Evolutionary conservation across 169 alveolate species (phyloP).

Genomic region (Eimeria falciformis): DNA sequence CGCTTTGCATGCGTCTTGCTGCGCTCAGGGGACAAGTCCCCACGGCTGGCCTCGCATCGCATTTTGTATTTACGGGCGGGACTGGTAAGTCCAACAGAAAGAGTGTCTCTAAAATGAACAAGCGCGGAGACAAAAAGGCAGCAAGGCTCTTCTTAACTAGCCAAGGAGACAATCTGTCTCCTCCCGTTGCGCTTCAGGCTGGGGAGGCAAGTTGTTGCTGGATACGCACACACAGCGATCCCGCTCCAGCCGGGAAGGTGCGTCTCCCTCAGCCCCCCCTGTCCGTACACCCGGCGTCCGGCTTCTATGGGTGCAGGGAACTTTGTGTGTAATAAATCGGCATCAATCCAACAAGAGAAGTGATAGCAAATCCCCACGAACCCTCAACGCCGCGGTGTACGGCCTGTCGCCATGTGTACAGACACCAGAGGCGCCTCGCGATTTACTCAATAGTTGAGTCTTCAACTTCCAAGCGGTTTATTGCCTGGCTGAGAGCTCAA

Average conservation of each 20-base stretch:
- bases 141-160: too few relatives aligned
- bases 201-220: slow-evolving; percentile 21
- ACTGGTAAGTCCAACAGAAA: slow-evolving; percentile 19
- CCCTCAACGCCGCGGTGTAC: too few relatives aligned
- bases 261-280: too few relatives aligned
- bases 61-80: slow-evolving; percentile 44
- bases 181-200: slow-evolving; percentile 8
- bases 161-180: background rate
- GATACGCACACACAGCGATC: slow-evolving; percentile 18
- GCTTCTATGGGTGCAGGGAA: too few relatives aligned
- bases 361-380: too few relatives aligned
- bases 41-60: slow-evolving; percentile 71
- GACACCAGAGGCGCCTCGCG: slow-evolving; percentile 27
- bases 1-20: background rate
- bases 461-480: background rate
- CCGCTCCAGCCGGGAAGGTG: slow-evolving; percentile 39
- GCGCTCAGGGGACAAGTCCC: slow-evolving; percentile 44
- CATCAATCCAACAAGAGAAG: too few relatives aligned
- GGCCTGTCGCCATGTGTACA: background rate
- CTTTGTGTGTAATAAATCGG: too few relatives aligned
- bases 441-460: slow-evolving; percentile 31
- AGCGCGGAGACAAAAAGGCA: too few relatives aligned
- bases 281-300: too few relatives aligned
- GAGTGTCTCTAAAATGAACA: too few relatives aligned
- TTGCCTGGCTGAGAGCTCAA: slow-evolving; percentile 19